phyloP scores from a whole-genome alignment of 768 basidiomycete genomes.

The Omphalotus guepiniiformis region DNA sequence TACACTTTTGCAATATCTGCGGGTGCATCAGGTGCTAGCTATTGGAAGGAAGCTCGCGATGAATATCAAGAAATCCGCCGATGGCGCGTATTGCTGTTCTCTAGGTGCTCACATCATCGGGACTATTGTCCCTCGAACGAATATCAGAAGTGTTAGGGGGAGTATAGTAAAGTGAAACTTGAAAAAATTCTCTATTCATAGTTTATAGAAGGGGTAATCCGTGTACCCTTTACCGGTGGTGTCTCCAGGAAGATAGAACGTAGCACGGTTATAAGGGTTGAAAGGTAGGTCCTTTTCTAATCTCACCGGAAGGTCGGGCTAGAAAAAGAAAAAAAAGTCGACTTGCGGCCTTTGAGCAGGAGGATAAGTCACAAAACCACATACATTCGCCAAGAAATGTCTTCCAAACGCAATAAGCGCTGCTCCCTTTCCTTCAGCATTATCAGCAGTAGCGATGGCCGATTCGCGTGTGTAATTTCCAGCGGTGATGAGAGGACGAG shows the following conservation, averaged over 20 bases:
- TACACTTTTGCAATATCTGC: too few species aligned
- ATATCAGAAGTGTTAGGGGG: too few species aligned
- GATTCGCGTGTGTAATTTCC: slow-evolving; percentile 40
- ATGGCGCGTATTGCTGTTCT: too few species aligned
- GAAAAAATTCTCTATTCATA: too few species aligned
- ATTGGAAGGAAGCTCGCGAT: too few species aligned
- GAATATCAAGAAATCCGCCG: too few species aligned
- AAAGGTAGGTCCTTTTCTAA: slow-evolving; percentile 24
- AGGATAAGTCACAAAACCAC: slow-evolving; percentile 8
- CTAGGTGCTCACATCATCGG: too few species aligned
- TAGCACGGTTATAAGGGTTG: slow-evolving; percentile 19
- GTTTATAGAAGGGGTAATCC: slow-evolving; percentile 23
- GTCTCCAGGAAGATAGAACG: slow-evolving; percentile 23
- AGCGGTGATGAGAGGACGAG: slow-evolving; percentile 34
- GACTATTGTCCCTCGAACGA: too few species aligned
- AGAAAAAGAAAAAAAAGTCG: background rate
- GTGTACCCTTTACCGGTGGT: slow-evolving; percentile 24
- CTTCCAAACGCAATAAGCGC: slow-evolving; percentile 26
- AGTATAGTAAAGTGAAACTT: too few species aligned
- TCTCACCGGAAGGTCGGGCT: slow-evolving; percentile 31
- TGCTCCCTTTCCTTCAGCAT: slow-evolving; percentile 7
- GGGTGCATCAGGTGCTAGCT: too few species aligned
- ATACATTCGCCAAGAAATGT: slow-evolving; percentile 31
- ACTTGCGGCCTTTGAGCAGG: background rate
- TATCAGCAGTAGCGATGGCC: slow-evolving; percentile 34